A percentile compares a stretch with the other conserved stretches of the same genome.
Evolutionary conservation across 2,329 filamentous ascomycete genomes (phyloP).

Genomic region (Blastomyces parvus): DNA sequence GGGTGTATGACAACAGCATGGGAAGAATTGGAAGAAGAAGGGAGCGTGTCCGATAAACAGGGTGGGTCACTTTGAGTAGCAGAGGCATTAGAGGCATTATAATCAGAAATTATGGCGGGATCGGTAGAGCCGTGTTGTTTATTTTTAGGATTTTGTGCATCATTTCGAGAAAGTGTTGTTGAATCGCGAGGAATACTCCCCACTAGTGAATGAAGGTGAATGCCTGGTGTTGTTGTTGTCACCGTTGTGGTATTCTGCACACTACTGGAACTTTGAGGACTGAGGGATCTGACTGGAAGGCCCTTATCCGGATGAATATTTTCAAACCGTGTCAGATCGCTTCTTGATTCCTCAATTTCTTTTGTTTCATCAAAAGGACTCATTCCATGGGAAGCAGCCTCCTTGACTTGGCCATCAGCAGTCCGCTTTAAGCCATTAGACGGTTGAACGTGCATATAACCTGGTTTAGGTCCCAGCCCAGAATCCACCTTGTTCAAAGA

Average conservation of each 20-base stretch:
- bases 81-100: not conserved
- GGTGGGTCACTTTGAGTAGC: not conserved
- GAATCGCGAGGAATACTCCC: not conserved
- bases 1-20: not conserved
- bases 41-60: not conserved
- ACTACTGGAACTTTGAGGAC: not conserved
- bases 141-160: not conserved
- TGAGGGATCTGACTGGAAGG: not conserved
- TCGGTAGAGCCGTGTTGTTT: not conserved
- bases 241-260: not conserved
- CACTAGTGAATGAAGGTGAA: too few species aligned
- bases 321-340: not conserved
- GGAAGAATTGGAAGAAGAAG: not conserved
- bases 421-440: conserved; percentile 2
- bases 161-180: not conserved
- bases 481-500: not conserved
- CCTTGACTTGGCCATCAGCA: conserved; percentile 4
- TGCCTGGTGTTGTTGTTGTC: not conserved
- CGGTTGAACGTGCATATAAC: not conserved
- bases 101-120: not conserved
- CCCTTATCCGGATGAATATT: not conserved
- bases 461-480: not conserved
- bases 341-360: not conserved
- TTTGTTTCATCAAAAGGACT: not conserved
- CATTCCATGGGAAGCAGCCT: not conserved